Conservation (phyloP, 768 basidiomycete genomes). For the Flagelloscypha sp. region DNA sequence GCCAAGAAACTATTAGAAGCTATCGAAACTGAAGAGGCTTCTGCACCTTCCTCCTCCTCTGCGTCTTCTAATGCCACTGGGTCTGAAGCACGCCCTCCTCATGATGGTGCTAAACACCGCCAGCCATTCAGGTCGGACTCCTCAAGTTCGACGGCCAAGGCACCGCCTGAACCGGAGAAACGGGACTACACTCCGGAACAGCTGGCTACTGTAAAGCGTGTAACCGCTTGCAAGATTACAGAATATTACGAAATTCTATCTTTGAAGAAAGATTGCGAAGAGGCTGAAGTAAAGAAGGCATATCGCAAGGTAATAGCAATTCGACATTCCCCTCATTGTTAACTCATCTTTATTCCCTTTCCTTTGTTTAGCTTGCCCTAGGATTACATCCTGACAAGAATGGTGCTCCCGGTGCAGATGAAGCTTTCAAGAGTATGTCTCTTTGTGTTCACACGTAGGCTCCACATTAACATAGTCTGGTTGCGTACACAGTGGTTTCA, state of each 20-base stretch:
- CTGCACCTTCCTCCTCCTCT: conserved; percentile 29
- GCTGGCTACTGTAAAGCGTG: conserved; percentile 72
- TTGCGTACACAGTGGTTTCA: conserved; percentile 68
- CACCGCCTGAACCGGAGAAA: conserved; percentile 41
- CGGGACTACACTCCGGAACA: conserved; percentile 86
- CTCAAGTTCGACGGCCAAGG: conserved; percentile 20
- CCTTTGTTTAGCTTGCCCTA: conserved; percentile 59
- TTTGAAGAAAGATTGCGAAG: conserved; percentile 73
- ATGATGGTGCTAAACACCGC: conserved; percentile 64
- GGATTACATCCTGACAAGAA: conserved; percentile 91
- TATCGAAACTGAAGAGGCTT: conserved; percentile 48
- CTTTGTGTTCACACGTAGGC: conserved; percentile 1
- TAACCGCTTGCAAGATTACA: conserved; percentile 77
- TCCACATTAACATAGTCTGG: conserved; percentile 2
- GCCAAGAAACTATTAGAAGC: conserved; percentile 58
- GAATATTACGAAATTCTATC: conserved; percentile 91
- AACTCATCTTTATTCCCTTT: conserved; percentile 1
- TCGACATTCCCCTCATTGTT: conserved; percentile 9
- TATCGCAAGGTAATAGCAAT: conserved; percentile 97
- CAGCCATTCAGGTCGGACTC: too few species aligned
- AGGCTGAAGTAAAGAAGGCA: conserved; percentile 83
- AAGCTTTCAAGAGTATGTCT: conserved; percentile 89
- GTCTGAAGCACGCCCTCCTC: conserved; percentile 66
- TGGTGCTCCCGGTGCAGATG: conserved; percentile 95
- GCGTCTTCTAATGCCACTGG: conserved; percentile 31